phyloP scores from a whole-genome alignment of 2,329 filamentous ascomycete genomes.

The Thielaviopsis ethacetica region DNA sequence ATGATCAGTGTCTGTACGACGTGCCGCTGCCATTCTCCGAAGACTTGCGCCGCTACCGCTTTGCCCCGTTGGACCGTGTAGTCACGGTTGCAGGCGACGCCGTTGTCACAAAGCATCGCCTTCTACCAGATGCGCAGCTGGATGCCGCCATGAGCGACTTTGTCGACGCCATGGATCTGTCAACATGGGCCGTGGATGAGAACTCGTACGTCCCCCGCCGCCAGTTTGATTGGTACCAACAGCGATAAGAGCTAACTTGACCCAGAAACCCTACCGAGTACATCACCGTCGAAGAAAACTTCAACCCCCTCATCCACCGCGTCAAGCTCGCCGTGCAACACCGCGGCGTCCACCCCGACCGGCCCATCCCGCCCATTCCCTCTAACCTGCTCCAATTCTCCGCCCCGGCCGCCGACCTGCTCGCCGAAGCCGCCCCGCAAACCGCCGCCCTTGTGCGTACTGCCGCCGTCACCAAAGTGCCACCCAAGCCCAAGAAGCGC shows the following conservation, averaged over 20 bases:
- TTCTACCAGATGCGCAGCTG: constrained; percentile 62
- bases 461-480: constrained; percentile 80
- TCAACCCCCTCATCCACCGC: constrained; percentile 72
- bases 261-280: constrained; percentile 43
- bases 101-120: constrained; percentile 58
- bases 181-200: constrained; percentile 52
- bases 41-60: constrained; percentile 78
- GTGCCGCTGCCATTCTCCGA: constrained; percentile 85
- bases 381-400: constrained; percentile 57
- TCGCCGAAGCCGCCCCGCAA: constrained; percentile 36
- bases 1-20: constrained; percentile 74
- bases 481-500: constrained; percentile 60
- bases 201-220: constrained; percentile 40
- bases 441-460: constrained; percentile 50
- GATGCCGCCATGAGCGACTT: constrained; percentile 74
- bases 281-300: constrained; percentile 64
- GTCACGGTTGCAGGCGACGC: constrained; percentile 72
- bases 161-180: constrained; percentile 85
- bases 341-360: constrained; percentile 59
- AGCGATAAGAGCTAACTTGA: too few relatives aligned
- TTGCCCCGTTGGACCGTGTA: constrained; percentile 76
- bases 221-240: too few relatives aligned
- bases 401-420: constrained; percentile 49
- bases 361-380: constrained; percentile 43
- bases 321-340: constrained; percentile 73